Percentiles rank a stretch among this genome's conserved stretches.
Conservation (phyloP, 306 rosid species). For the Calophaca sinica region DNA sequence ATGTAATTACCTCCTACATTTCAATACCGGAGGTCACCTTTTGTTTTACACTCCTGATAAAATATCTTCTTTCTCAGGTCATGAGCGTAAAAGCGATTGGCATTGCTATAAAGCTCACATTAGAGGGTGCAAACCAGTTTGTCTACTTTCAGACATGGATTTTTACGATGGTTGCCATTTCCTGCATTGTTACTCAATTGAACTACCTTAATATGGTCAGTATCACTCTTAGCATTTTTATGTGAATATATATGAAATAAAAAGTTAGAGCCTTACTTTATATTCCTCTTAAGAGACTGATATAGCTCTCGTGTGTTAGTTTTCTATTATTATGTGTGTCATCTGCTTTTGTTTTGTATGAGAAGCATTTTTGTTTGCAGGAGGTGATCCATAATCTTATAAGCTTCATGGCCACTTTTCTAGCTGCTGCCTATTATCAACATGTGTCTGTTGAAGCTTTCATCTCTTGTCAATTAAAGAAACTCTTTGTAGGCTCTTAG, state of each 20-base stretch:
- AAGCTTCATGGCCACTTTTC: no score
- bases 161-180: slow-evolving; percentile 72
- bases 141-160: slow-evolving; percentile 78
- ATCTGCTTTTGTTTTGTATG: neutral
- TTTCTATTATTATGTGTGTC: no score
- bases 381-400: no score
- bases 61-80: slow-evolving; percentile 61
- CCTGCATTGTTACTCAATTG: slow-evolving; percentile 76
- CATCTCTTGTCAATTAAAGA: no score
- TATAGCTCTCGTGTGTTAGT: neutral
- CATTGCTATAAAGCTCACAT: slow-evolving; percentile 79
- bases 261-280: neutral
- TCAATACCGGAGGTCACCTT: neutral
- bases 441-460: no score
- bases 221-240: neutral
- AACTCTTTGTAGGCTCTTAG: no score
- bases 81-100: slow-evolving; percentile 92
- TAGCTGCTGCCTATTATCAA: no score
- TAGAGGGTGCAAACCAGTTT: slow-evolving; percentile 78
- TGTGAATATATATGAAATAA: no score
- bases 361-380: slow-evolving; percentile 31
- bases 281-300: slow-evolving; percentile 16
- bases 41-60: slow-evolving; percentile 37
- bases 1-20: neutral
- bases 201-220: slow-evolving; percentile 89